Evolutionary conservation across 163 green algal species (phyloP), one percentile per base, ranked within the genome.

Genomic region (Volvox carteri): DNA sequence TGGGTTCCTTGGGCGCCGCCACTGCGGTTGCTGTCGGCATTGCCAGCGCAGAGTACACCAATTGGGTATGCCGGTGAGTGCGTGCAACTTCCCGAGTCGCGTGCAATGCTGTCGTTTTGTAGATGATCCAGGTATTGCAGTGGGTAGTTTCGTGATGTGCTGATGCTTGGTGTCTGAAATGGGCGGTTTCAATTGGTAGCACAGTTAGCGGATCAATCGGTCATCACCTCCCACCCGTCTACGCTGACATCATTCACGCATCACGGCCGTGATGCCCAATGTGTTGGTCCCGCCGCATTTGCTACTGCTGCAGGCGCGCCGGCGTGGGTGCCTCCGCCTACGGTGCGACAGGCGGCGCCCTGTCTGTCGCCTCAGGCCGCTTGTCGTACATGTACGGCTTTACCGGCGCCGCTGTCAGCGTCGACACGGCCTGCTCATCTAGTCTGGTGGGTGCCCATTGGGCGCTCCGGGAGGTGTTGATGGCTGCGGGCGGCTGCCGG

Each of bases 381-480:
- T 42, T 92, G 56, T 91, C 85, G 30, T 92, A 84, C 85, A 33
- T 86, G 85, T 92, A 89, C 68, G 85, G 89, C 85, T 89, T 92
- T 46, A 56, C 25, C 48, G 88, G 80, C 33, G 33, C 84, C 25
- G 9, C 54, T 19, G 84, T 84, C 33, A 77, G 52, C 18, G 72
- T 89, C 39, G 84, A 89, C 72, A 89, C 84, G 9, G 97, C 97
- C 67, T 99, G 97, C 93, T 98, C 96, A 6, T 97, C 95, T 8
- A 97, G 94, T 35, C 93, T 99, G 37, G 97, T 99, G 33, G 94
- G 90, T 16, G 35, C 85, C 0, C 92, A 95, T 78, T 79, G 93
- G 46, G 90, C 74, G 6, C 74, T 91, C 18, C 42, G 84, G 62
- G 62, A 89, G 52, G 37, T 93, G 58, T 50, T 65, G 50, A n/a